phyloP scores from a whole-genome alignment of 306 rosid species.

The Dryas alaskensis region DNA sequence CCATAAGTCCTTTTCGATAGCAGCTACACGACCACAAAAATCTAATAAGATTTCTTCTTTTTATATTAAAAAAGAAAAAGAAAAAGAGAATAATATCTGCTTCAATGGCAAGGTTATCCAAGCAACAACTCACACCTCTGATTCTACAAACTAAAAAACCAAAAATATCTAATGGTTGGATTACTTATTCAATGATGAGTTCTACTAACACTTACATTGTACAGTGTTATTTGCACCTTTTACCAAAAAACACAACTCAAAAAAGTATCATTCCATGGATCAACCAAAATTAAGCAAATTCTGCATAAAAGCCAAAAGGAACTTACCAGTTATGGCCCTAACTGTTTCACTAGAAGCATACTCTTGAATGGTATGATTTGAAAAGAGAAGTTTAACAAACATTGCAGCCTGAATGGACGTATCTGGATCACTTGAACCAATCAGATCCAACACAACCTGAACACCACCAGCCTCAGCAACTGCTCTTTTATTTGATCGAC shows the following conservation, averaged over 20 bases:
- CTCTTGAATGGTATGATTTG: conserved; percentile 96
- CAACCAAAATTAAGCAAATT: conserved; percentile 10
- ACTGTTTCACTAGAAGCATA: conserved; percentile 99
- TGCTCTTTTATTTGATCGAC: conserved; percentile 93
- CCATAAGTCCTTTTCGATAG: conserved; percentile 96
- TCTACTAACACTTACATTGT: not conserved
- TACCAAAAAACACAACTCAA: not conserved
- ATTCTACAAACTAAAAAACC: not conserved
- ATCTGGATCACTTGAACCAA: conserved; percentile 92
- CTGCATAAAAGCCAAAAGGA: conserved; percentile 27
- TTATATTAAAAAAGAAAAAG: too few species aligned
- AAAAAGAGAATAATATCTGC: not conserved
- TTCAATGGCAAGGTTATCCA: not conserved
- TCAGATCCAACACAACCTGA: conserved; percentile 93
- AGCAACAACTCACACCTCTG: not conserved
- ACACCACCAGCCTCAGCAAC: conserved; percentile 99
- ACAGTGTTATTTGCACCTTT: not conserved
- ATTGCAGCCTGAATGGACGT: conserved; percentile 96
- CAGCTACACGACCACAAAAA: conserved; percentile 57
- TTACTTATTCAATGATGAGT: conserved; percentile 5
- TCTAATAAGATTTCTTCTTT: conserved; percentile 1
- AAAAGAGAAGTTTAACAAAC: conserved; percentile 93
- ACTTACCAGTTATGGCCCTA: conserved; percentile 90
- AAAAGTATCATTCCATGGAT: not conserved
- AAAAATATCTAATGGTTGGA: not conserved